These are phyloP conservation scores for Pinus taeda DNA, from an alignment of 75 land plant genomes.

Conservation along the genomic window DNA sequence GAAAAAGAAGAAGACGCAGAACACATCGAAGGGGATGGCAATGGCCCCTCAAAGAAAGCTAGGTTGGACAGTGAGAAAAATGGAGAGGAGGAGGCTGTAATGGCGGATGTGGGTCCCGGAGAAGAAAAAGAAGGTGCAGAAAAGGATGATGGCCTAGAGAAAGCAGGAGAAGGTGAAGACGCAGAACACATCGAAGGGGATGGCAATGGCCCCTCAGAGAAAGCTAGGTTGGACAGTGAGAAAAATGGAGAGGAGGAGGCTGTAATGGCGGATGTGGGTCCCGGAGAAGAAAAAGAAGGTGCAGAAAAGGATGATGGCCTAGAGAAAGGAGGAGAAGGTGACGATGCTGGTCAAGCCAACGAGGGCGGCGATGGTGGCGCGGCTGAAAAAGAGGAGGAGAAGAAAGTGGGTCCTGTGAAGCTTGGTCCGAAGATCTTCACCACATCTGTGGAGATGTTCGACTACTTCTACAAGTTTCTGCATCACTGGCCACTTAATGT, in stretches of 20 bases:
- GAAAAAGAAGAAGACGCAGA: conserved; percentile 13
- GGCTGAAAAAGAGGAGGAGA: conserved; percentile 10
- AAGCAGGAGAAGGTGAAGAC: neutral
- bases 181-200: conserved; percentile 12
- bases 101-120: conserved; percentile 26
- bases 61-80: conserved; percentile 7
- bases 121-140: neutral
- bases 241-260: conserved; percentile 14
- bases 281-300: conserved; percentile 5
- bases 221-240: neutral
- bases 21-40: conserved; percentile 22
- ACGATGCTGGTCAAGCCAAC: neutral
- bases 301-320: conserved; percentile 5
- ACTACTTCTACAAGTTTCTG: conserved; percentile 74
- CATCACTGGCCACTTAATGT: conserved; percentile 65
- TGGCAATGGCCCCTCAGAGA: conserved; percentile 10
- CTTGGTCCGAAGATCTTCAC: conserved; percentile 72
- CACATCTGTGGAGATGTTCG: conserved; percentile 70
- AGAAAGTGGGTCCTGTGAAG: conserved; percentile 28
- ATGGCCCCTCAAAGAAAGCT: conserved; percentile 23
- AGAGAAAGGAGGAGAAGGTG: neutral
- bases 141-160: no score
- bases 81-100: conserved; percentile 19
- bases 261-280: conserved; percentile 32
- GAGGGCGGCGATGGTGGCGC: neutral